Evolutionary conservation across 768 basidiomycete species (phyloP), one percentile per base, ranked within the genome.

Genomic region (Mycena amicta): DNA sequence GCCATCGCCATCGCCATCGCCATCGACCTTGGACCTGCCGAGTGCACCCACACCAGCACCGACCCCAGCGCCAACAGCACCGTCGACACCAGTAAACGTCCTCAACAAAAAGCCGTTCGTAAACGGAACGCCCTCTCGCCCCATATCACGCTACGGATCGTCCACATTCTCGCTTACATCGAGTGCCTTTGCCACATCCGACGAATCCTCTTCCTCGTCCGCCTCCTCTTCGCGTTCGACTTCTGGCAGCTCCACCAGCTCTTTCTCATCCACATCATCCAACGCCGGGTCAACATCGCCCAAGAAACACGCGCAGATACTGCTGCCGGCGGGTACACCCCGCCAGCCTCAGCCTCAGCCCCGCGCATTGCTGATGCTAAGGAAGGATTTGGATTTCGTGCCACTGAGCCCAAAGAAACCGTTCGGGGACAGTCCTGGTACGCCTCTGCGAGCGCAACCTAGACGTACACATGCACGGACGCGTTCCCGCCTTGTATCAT

Each of bases 321-420:
- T 56, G 28, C 49, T 50, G 15, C 28, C 28, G 60, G 68, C 46
- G 40, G 67, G 31, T 71, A 63, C 53, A 57, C 64, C 41, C 69
- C 68, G 22, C 55, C 71, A 62, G 53, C 52, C 70, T 13, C 79
- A 81, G 61, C 73, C 81, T 13, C 79, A 81, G 61, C 73, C 81
- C 12, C 78, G 80, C 8, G 73, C 84, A 18, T 78, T 90, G 64
- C 75, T 85, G 71, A 83, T 90, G 85, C 76, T 93, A 25, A 79
- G 76, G 50, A 85, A 77, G 53, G 90, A 93, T 13, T 79, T 91
- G 4, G 90, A 92, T 52, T 92, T 83, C 55, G 80, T 84, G 22
- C 91, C 91, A 1, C 74, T 80, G 52, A 93, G 89, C 57, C 92
- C 91, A 1, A 77, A 84, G 72, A 91, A 77, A 70, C 64, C 47